Base-by-base conservation (phyloP, 495 filamentous ascomycete genomes). In the Usnea hakonensis region DNA sequence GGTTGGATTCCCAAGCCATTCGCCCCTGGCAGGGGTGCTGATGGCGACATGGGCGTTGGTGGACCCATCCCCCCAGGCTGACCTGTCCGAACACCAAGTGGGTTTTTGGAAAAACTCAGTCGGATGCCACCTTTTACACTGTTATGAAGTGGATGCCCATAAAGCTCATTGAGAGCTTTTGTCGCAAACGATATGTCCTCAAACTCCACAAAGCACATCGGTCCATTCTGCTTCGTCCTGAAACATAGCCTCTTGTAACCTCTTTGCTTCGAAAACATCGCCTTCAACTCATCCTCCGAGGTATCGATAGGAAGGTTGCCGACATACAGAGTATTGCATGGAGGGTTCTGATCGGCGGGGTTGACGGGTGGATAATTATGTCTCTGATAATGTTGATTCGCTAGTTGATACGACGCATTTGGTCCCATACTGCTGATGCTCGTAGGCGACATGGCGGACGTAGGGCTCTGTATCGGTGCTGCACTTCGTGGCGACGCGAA, bases 151-250 rank as follows among this genome's bases (percentile, higher is more conserved):
- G 83, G 85, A 58, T 89, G 85, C 1, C 94, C 94, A 66, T 97
- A 97, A 21, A 97, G 79, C 61, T 97, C 91, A 67, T 93, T 89
- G 11, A 97, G 79, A 0, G 93, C 88, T 71, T 95, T 95, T 60
- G 94, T 97, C 10, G 94, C 94, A 70, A 91, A 94, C 28, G 88
- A 87, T 46, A 96, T 84, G 70, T 98, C 92, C 67, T 97, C 94
- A 70, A 97, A 98, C 73, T 98, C 95, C 44, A 98, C 94, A 69
- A 97, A 97, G 69, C 94, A 97, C 95, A 97, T 97, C 16, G 95
- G 94, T 0, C 95, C 95, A 69, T 97, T 96, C 65, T 92, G 89
- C 75, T 98, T 98, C 57, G 93, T 96, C n/a, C 95, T 84, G 77
- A 96, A 96, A 69, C 91, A 97, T 6, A 98, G 85, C 41, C 94